These are phyloP conservation scores for Mycena chlorophos DNA, from an alignment of 768 basidiomycete species.

Conservation along the genomic window DNA sequence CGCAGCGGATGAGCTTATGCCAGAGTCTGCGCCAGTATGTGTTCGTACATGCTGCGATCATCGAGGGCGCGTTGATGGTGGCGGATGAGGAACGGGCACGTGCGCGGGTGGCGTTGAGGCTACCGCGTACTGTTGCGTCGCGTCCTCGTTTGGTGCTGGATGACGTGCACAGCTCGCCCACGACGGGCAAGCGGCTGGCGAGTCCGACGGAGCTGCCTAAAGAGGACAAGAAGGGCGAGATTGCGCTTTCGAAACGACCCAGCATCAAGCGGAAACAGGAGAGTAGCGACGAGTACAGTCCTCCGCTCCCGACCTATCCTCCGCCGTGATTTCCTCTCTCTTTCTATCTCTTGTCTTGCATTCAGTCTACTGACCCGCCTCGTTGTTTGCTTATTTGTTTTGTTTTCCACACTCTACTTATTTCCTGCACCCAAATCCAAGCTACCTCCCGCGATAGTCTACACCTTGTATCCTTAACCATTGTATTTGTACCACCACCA, in stretches of 20 bases:
- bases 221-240: slow-evolving; percentile 58
- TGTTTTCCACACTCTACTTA: neutral
- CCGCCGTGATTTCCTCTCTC: slow-evolving; percentile 3
- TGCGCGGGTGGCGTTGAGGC: slow-evolving; percentile 16
- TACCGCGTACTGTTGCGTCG: slow-evolving; percentile 6
- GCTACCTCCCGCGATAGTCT: neutral
- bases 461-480: neutral
- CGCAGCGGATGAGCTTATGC: slow-evolving; percentile 95
- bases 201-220: slow-evolving; percentile 71
- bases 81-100: slow-evolving; percentile 66
- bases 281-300: slow-evolving; percentile 9
- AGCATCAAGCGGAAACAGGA: slow-evolving; percentile 55
- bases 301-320: slow-evolving; percentile 15
- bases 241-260: slow-evolving; percentile 62
- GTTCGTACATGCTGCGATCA: slow-evolving; percentile 84
- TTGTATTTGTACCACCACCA: neutral
- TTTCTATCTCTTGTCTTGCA: neutral
- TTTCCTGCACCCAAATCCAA: neutral
- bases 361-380: neutral
- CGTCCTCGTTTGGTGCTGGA: slow-evolving; percentile 19
- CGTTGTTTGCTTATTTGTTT: neutral
- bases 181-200: slow-evolving; percentile 62
- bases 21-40: slow-evolving; percentile 94
- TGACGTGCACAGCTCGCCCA: slow-evolving; percentile 27
- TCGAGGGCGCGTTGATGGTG: slow-evolving; percentile 77